A percentile compares a stretch with the other conserved stretches of the same genome.
Conservation (phyloP, 1,284 basidiomycete species). For the Ceratobasidium sp. region DNA sequence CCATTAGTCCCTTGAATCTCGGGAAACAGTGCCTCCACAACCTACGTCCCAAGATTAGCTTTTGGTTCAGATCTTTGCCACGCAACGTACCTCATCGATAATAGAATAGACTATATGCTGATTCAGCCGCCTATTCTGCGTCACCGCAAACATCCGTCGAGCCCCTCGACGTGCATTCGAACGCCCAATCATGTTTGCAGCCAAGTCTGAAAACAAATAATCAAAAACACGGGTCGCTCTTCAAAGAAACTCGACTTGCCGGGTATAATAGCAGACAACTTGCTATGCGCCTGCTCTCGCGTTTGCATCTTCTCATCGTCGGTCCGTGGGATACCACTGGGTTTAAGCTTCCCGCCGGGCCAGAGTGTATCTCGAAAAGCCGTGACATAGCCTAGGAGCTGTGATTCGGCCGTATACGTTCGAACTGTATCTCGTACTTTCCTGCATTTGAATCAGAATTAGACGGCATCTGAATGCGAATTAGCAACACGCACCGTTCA, state of each 20-base stretch:
- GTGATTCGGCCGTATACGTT: constrained; percentile 72
- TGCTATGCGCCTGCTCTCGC: constrained; percentile 86
- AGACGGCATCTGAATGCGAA: background rate
- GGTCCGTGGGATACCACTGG: constrained; percentile 74
- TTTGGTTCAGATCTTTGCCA: constrained; percentile 35
- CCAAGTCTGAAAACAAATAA: constrained; percentile 72
- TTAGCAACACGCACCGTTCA: constrained; percentile 78
- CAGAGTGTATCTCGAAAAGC: constrained; percentile 82
- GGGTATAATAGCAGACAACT: constrained; percentile 90
- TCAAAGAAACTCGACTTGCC: constrained; percentile 64
- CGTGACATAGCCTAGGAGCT: constrained; percentile 75
- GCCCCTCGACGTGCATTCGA: constrained; percentile 94
- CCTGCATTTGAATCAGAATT: constrained; percentile 59
- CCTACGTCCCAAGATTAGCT: constrained; percentile 57
- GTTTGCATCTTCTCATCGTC: constrained; percentile 83
- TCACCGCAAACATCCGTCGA: constrained; percentile 87
- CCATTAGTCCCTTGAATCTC: constrained; percentile 55
- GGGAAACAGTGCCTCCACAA: constrained; percentile 74
- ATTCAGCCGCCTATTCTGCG: constrained; percentile 93
- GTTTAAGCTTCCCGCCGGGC: constrained; percentile 82
- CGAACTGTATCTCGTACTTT: constrained; percentile 87
- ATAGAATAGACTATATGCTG: constrained; percentile 91
- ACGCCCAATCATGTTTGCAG: constrained; percentile 95
- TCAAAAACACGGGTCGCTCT: background rate
- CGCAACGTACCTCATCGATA: constrained; percentile 80